Evolutionary conservation across 139 green algal species (phyloP), one percentile per base, ranked within the genome.

Genomic region (Bryopsis sp.): DNA sequence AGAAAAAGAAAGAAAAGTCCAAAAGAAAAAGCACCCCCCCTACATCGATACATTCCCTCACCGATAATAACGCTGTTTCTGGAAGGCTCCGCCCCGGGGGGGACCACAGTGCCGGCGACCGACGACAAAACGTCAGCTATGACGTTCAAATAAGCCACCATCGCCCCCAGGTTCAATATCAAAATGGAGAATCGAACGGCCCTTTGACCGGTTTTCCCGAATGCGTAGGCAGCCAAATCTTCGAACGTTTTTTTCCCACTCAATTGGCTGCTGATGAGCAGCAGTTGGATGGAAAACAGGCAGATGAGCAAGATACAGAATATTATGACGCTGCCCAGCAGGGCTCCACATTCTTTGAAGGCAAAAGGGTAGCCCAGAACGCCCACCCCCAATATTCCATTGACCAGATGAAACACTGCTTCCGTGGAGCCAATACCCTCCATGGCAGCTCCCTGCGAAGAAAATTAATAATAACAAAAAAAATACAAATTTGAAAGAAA

Each of bases 121-220:
- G 65, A 64, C 0, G 80, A 89, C 24, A 92, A 60, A 7, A 86
- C 79, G 74, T 94, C 88, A 11, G 84, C 84, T 48, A 93, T 64
- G 58, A 95, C 90, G 78, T 92, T 90, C 22, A 95, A 69, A 73
- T 91, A 95, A 0, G 87, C 83, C 2, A 95, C 84, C 7, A 95
- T 71, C 60, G 50, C 70, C 6, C 82, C 82, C 39, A 88, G 47
- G 75, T 90, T 88, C 8, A 85, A 64, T 2, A 77, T 74, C 6
- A 77, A 73, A 0, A 76, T 81, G 64, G 77, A 90, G 19, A 83
- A 22, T 64, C 80, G 70, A 1, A 89, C 66, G 3, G 64, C 15
- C 11, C 26, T 19, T 22, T 68, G n/a, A 8, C 74, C 74, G 2
- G 24, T 11, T 37, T 57, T 48, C 38, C 73, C 72, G 1, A 77